Evolutionary conservation across 768 basidiomycete species (phyloP).

Genomic region (Brasilioporus rufonigricans): DNA sequence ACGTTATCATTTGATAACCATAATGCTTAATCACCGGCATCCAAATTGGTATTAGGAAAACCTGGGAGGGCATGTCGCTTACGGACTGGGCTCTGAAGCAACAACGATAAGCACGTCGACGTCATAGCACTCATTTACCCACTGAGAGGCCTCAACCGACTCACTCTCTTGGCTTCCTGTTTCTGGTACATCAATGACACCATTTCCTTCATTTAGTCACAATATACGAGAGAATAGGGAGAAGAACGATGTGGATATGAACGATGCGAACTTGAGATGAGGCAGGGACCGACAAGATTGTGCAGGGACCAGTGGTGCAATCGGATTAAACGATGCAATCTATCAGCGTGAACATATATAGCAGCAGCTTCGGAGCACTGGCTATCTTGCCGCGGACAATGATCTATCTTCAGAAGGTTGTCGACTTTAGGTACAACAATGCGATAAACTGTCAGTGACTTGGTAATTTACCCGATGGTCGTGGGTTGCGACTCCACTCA

Average conservation of each 20-base stretch:
- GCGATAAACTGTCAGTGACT: not conserved
- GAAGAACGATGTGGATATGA: slow-evolving; percentile 3
- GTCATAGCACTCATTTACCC: not conserved
- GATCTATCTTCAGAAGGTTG: not conserved
- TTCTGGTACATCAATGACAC: slow-evolving; percentile 6
- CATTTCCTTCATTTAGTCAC: not conserved
- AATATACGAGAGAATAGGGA: not conserved
- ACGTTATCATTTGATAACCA: not conserved
- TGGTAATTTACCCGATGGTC: slow-evolving; percentile 2
- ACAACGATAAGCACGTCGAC: not conserved
- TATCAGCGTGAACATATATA: slow-evolving; percentile 10
- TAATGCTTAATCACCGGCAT: not conserved
- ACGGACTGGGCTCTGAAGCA: too few relatives aligned
- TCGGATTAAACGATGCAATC: slow-evolving; percentile 16
- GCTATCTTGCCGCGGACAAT: slow-evolving; percentile 7
- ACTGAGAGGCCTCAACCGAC: not conserved
- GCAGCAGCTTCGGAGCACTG: slow-evolving; percentile 1
- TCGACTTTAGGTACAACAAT: slow-evolving; percentile 8
- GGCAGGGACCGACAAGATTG: slow-evolving; percentile 4
- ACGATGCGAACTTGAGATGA: not conserved
- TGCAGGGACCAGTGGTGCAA: slow-evolving; percentile 22
- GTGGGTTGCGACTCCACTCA: slow-evolving; percentile 2
- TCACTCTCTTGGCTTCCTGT: not conserved
- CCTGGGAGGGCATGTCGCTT: too few relatives aligned
- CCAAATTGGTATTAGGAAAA: too few relatives aligned